A percentile compares a stretch with the other conserved stretches of the same genome.
These are phyloP conservation scores for Neotropicomus parvogracilis DNA, from an alignment of 1,284 basidiomycete species.

Conservation along the genomic window DNA sequence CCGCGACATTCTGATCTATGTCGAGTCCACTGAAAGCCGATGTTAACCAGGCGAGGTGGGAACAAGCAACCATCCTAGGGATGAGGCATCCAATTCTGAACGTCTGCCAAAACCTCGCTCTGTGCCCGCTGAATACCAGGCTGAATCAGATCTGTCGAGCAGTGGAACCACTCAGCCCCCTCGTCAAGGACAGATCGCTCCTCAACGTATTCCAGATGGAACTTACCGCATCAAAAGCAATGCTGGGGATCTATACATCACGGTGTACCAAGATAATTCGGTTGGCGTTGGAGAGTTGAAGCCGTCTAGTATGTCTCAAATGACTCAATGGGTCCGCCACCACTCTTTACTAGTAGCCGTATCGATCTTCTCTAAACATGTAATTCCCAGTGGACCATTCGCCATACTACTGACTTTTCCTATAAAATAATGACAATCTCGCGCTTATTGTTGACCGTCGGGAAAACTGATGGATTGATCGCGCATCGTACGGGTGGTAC, in stretches of 20 bases:
- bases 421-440: neutral
- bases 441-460: neutral
- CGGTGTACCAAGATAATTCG: neutral
- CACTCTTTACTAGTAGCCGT: too few relatives aligned
- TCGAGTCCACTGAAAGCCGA: too few relatives aligned
- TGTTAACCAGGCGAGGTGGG: too few relatives aligned
- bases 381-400: neutral
- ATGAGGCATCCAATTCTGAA: too few relatives aligned
- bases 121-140: too few relatives aligned
- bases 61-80: too few relatives aligned
- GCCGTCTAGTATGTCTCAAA: neutral
- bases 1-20: too few relatives aligned
- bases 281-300: neutral
- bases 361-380: neutral
- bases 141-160: too few relatives aligned
- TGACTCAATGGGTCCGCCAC: neutral
- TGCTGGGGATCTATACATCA: neutral
- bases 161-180: too few relatives aligned
- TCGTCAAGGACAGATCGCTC: neutral
- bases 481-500: neutral
- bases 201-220: neutral
- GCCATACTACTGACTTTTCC: neutral
- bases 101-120: too few relatives aligned
- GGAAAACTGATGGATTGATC: neutral
- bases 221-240: constrained; percentile 1